A percentile compares a stretch with the other conserved stretches of the same genome.
phyloP scores from a whole-genome alignment of 1,139 yeast species.

The Yarrowia galli region DNA sequence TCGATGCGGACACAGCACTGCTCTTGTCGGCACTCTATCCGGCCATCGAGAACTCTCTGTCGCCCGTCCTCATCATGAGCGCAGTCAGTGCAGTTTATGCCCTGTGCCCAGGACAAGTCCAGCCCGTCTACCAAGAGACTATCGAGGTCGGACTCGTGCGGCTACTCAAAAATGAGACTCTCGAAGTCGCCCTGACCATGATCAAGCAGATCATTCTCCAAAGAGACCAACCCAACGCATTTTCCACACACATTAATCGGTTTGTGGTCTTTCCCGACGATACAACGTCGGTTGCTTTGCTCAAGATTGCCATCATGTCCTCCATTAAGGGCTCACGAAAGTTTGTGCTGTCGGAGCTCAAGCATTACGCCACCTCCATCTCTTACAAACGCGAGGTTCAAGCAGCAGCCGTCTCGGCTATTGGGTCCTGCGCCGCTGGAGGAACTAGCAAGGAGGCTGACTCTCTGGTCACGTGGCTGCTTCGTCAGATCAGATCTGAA shows the following conservation, averaged over 20 bases:
- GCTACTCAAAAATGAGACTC: slow-evolving; percentile 50
- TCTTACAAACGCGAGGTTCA: slow-evolving; percentile 54
- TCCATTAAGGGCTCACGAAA: slow-evolving; percentile 49
- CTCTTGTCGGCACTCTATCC: slow-evolving; percentile 20
- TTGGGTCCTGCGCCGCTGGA: slow-evolving; percentile 54
- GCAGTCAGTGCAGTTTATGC: slow-evolving; percentile 22
- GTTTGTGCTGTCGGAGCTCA: slow-evolving; percentile 68
- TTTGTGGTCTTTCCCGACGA: slow-evolving; percentile 73
- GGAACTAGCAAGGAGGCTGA: slow-evolving; percentile 51
- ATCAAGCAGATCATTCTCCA: slow-evolving; percentile 52
- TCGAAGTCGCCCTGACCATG: slow-evolving; percentile 49
- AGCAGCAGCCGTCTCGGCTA: slow-evolving; percentile 65
- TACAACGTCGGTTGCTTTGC: slow-evolving; percentile 54
- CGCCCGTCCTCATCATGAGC: slow-evolving; percentile 25
- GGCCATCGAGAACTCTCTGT: slow-evolving; percentile 8
- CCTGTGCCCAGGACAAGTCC: slow-evolving; percentile 15
- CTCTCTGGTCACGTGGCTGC: slow-evolving; percentile 56
- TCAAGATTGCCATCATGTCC: slow-evolving; percentile 72
- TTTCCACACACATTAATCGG: slow-evolving; percentile 57
- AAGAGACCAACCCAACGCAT: slow-evolving; percentile 51
- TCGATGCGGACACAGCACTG: slow-evolving; percentile 42
- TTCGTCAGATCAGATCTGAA: slow-evolving; percentile 53
- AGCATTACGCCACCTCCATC: slow-evolving; percentile 61
- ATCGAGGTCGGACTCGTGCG: slow-evolving; percentile 62
- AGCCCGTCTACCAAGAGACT: slow-evolving; percentile 43